Base-by-base conservation (phyloP, 1,284 basidiomycete species). In the Leccinum ponderosum region DNA sequence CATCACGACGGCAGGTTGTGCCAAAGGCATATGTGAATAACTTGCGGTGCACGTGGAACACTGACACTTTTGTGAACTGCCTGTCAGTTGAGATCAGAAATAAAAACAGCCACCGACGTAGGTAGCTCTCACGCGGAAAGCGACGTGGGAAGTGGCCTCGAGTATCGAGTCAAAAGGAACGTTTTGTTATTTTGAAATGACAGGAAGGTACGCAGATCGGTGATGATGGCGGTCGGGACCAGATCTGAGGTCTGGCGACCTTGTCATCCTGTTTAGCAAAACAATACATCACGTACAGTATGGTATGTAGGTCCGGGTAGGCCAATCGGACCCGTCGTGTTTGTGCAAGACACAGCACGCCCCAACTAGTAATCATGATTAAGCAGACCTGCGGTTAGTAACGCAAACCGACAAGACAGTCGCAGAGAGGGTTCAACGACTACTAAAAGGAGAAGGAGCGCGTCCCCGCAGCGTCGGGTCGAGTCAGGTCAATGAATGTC, bases 1-100 rank as follows among this genome's bases (percentile, higher is more conserved):
- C 84, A 88, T 86, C n/a, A 15, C 9, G 31, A 6, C 4, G 17
- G 33, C 8, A n/a, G 42, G 11, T 17, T 27, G 27, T 22, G 27
- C 15, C 12, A 52, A 44, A 59, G 48, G 42, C 7, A n/a, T 5
- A 17, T 42, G 6, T 39, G 37, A 39, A n/a, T 9, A 17, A 17
- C 39, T 17, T 42, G 39, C 3, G 9, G 9, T 42, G 25, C n/a
- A n/a, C n/a, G 22, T 22, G 22, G 25, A 6, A 27, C 25, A 27
- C 25, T 27, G 25, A 6, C 25, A 27, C 25, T 1, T 27, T 27
- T 27, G n/a, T 37, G 35, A 14, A 15, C 35, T 7, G 37, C 29
- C 29, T 8, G 29, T 27, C 25, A 27, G 6, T 27, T 29, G 29
- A 9, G 9, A 31, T 31, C 31, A 33, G 11, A 33, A 25, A 48